Percentiles rank a stretch among this genome's conserved stretches.
phyloP scores from a whole-genome alignment of 2,329 filamentous ascomycete genomes.

The Xylaria polymorpha region DNA sequence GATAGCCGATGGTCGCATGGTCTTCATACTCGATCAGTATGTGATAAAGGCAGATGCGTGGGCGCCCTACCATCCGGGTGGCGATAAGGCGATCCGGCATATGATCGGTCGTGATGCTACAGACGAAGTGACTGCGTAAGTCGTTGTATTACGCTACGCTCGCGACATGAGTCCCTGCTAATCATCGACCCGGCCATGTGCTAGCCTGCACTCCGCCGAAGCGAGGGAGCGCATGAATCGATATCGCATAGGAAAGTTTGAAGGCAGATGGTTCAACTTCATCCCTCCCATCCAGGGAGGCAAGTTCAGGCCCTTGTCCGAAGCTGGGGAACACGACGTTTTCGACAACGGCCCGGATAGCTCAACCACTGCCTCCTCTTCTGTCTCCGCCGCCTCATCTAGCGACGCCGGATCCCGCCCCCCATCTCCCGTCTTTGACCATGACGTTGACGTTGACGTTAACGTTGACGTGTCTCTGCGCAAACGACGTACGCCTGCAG shows the following conservation, averaged over 20 bases:
- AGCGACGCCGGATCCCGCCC: constrained; percentile 66
- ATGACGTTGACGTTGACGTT: constrained; percentile 61
- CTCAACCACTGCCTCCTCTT: constrained; percentile 16
- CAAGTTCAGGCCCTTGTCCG: constrained; percentile 67
- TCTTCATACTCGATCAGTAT: constrained; percentile 83
- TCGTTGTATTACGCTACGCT: constrained; percentile 35
- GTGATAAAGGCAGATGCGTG: constrained; percentile 91
- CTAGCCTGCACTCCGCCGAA: constrained; percentile 83
- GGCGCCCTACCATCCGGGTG: constrained; percentile 90
- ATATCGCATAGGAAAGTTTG: constrained; percentile 85
- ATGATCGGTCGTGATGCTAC: constrained; percentile 96
- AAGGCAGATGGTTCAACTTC: constrained; percentile 89
- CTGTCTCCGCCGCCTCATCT: constrained; percentile 52
- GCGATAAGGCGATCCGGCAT: constrained; percentile 89
- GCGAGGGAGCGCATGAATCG: constrained; percentile 80
- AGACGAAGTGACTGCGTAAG: constrained; percentile 91
- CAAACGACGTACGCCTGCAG: constrained; percentile 46
- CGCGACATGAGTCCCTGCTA: constrained; percentile 29
- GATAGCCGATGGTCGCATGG: constrained; percentile 82
- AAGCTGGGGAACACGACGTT: constrained; percentile 55
- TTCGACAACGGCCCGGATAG: constrained; percentile 54
- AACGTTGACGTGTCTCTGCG: constrained; percentile 48
- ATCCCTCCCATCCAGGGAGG: constrained; percentile 92
- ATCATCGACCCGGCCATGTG: constrained; percentile 8
- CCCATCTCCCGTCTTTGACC: constrained; percentile 65